A percentile compares a stretch with the other conserved stretches of the same genome.
Evolutionary conservation across 179 eudicot species (phyloP).

Genomic region (Dionaea muscipula): DNA sequence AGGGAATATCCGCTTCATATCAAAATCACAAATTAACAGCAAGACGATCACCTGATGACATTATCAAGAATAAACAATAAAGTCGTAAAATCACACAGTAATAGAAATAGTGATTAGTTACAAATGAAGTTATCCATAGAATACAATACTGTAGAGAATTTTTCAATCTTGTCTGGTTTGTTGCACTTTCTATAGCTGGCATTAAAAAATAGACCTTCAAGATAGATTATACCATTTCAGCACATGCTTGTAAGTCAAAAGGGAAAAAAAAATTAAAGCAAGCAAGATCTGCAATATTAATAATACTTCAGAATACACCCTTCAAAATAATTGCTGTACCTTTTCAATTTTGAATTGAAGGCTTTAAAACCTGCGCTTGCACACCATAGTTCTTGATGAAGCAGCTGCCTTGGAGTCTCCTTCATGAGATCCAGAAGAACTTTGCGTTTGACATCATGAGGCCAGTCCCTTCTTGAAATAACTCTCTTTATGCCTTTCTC

Average conservation of each 20-base stretch:
- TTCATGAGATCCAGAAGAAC: slow-evolving; percentile 94
- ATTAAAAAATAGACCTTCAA: too few relatives aligned
- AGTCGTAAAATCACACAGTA: neutral
- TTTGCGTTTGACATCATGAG: slow-evolving; percentile 93
- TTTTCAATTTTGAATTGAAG: slow-evolving; percentile 78
- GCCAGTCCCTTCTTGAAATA: slow-evolving; percentile 98
- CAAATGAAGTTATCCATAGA: too few relatives aligned
- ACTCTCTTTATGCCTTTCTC: slow-evolving; percentile 99
- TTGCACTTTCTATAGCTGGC: too few relatives aligned
- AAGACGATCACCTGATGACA: neutral
- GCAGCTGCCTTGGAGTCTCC: slow-evolving; percentile 89
- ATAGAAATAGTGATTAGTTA: too few relatives aligned
- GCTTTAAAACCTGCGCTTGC: slow-evolving; percentile 94
- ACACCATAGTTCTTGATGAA: slow-evolving; percentile 99
- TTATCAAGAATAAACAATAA: neutral
- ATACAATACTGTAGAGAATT: too few relatives aligned
- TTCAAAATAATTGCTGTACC: slow-evolving; percentile 27
- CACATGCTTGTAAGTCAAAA: too few relatives aligned
- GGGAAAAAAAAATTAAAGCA: too few relatives aligned
- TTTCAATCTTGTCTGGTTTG: too few relatives aligned
- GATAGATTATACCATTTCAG: too few relatives aligned
- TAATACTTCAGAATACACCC: neutral
- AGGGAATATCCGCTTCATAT: neutral
- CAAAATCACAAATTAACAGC: neutral
- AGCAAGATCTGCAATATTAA: too few relatives aligned